Base-by-base conservation (phyloP, 2,329 filamentous ascomycete species). In the Trematosphaeria pertusa region DNA sequence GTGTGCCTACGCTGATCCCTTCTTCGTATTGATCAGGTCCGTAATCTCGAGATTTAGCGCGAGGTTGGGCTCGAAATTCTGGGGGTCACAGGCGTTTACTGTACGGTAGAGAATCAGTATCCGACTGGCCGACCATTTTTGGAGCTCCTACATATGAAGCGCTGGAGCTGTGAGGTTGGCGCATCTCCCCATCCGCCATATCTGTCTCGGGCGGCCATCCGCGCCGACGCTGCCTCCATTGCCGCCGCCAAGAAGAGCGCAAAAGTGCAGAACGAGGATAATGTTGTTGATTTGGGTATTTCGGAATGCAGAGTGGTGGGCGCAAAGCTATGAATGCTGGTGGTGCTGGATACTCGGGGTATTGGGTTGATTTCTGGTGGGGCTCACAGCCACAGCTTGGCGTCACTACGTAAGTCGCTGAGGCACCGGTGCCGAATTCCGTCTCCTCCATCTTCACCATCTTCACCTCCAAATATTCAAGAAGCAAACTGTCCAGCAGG, bases 21-120 rank as follows among this genome's bases (percentile, higher is more conserved):
- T 97, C 80, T 97, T 99, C 67, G 87, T 87, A 75, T 99, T 99
- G 79, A 99, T 89, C 65, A 97, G 78, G 77, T 99, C 94, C 64
- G 91, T 81, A 65, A 99, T 96, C 81, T 99, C 94, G 70, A 99
- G 89, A 70, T 94, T 95, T 56, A 99, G 80, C 48, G 92, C 94
- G 44, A 99, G 87, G 70, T 99, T 97, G 54, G 94, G 93, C 78
- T 99, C 94, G 79, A 91, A 97, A 78, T 97, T 97, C 72, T 96
- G 89, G 40, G 94, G 91, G 66, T 94, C 95, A 79, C 94, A 97
- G 58, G 94, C 93, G 76, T 92, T 92, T 72, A 94, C 82, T 85
- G 37, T 35, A 45, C 19, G 17, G 37, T 38, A n/a, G 9, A 31
- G 20, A 36, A 42, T 68, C 38, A 62, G 53, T 28, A 18, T 22